Conservation (phyloP, 805 yeast genomes). For the Monosporozyma siamensis region DNA sequence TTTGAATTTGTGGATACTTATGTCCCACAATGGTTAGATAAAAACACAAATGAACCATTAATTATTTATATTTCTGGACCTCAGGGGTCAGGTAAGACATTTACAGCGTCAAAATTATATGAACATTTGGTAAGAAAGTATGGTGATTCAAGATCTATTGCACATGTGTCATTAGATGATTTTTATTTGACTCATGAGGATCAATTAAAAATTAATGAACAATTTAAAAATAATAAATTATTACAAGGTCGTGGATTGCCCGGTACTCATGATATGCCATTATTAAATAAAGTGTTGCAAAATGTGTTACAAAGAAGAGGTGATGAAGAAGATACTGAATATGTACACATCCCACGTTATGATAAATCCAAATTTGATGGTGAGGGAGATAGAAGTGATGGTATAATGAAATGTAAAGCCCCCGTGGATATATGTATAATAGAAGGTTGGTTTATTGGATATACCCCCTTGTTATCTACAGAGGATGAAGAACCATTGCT, state of each 20-base stretch:
- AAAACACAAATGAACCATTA: slow-evolving; percentile 30
- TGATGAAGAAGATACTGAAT: slow-evolving; percentile 17
- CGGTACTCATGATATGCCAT: slow-evolving; percentile 75
- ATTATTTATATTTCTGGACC: slow-evolving; percentile 59
- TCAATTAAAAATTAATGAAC: slow-evolving; percentile 40
- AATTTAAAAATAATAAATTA: slow-evolving; percentile 41
- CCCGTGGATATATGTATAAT: slow-evolving; percentile 60
- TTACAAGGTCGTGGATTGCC: slow-evolving; percentile 81
- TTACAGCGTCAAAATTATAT: slow-evolving; percentile 37
- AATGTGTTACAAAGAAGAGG: slow-evolving; percentile 20
- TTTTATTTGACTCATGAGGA: slow-evolving; percentile 61
- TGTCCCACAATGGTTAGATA: slow-evolving; percentile 17
- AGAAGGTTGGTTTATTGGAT: slow-evolving; percentile 96
- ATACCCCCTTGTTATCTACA: slow-evolving; percentile 33
- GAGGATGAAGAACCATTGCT: slow-evolving; percentile 14
- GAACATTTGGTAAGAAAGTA: slow-evolving; percentile 28
- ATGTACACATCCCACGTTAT: slow-evolving; percentile 50
- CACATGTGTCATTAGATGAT: slow-evolving; percentile 74
- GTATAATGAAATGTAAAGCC: slow-evolving; percentile 17
- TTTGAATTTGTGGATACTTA: slow-evolving; percentile 16
- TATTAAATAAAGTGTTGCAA: slow-evolving; percentile 27
- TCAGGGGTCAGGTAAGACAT: slow-evolving; percentile 75
- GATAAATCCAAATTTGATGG: slow-evolving; percentile 70
- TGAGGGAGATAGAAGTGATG: slow-evolving; percentile 61
- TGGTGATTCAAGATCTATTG: slow-evolving; percentile 31